These are phyloP conservation scores for Cylindrodendrum hubeiense DNA, from an alignment of 2,329 filamentous ascomycete genomes.

Conservation along the genomic window DNA sequence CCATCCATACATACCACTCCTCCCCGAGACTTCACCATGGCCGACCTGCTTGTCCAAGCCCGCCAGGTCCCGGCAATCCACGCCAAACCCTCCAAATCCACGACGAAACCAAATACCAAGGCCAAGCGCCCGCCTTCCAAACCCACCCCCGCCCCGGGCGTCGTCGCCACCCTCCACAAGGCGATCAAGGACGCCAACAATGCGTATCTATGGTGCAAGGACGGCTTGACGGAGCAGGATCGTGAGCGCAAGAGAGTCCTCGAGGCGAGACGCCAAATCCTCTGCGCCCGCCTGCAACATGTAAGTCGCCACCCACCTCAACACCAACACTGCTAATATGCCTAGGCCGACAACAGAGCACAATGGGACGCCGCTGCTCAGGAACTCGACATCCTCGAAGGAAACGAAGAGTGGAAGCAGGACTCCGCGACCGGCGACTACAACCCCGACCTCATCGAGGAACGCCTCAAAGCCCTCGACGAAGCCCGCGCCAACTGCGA, in stretches of 20 bases:
- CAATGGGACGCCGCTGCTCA: conserved; percentile 83
- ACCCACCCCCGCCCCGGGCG: conserved; percentile 25
- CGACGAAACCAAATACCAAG: conserved; percentile 41
- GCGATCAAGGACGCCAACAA: conserved; percentile 56
- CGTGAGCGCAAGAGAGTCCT: conserved; percentile 58
- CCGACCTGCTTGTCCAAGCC: conserved; percentile 44
- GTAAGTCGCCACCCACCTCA: conserved; percentile 56
- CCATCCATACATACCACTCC: conserved; percentile 26
- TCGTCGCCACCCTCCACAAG: conserved; percentile 44
- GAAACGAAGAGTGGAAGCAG: conserved; percentile 85
- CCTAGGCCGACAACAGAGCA: conserved; percentile 73
- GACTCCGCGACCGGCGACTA: conserved; percentile 75
- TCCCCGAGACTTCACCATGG: conserved; percentile 38
- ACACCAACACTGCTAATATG: conserved; percentile 16
- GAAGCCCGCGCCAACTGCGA: conserved; percentile 79
- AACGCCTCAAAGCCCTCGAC: conserved; percentile 79
- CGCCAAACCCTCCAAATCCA: conserved; percentile 28
- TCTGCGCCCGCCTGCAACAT: conserved; percentile 74
- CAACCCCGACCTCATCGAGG: conserved; percentile 75
- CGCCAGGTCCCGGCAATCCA: conserved; percentile 39
- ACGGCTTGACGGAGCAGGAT: conserved; percentile 65
- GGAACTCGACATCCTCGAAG: conserved; percentile 83
- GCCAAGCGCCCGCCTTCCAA: conserved; percentile 35
- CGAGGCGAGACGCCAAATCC: conserved; percentile 72
- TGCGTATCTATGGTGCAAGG: conserved; percentile 60